Evolutionary conservation across 371 early-diverging fungal genomes (phyloP).

Genomic region (Rhizopus arrhizus): DNA sequence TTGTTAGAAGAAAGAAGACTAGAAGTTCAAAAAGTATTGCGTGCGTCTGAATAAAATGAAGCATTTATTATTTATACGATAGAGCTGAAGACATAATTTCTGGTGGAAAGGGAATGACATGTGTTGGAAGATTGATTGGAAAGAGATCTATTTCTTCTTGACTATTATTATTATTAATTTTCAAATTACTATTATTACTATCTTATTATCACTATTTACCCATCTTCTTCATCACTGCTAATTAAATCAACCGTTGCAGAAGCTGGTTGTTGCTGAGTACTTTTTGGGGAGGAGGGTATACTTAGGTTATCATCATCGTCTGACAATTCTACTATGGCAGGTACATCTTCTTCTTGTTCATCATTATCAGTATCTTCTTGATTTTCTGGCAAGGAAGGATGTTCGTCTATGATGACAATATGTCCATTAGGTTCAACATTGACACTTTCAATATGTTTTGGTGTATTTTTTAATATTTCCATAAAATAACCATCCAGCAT

Average conservation of each 20-base stretch:
- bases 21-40: conserved; percentile 32
- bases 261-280: no score
- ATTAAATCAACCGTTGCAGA: conserved; percentile 55
- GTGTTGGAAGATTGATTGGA: no score
- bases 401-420: conserved; percentile 49
- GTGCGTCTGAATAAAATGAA: conserved; percentile 29
- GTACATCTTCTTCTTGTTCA: conserved; percentile 7
- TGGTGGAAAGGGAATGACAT: neutral
- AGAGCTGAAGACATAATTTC: neutral
- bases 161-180: no score
- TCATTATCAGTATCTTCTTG: conserved; percentile 14
- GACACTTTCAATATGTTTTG: conserved; percentile 56
- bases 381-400: conserved; percentile 26
- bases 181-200: neutral
- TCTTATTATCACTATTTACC: neutral
- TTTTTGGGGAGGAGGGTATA: conserved; percentile 4
- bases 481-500: conserved; percentile 70
- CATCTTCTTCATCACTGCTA: conserved; percentile 59
- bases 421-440: conserved; percentile 64
- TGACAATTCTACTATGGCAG: conserved; percentile 8
- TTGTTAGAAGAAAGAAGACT: conserved; percentile 35
- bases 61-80: neutral
- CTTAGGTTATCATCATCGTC: conserved; percentile 14
- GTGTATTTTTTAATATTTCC: conserved; percentile 58
- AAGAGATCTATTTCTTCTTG: no score